A percentile compares a stretch with the other conserved stretches of the same genome.
Conservation (phyloP, 2,329 filamentous ascomycete species). For the Coniochaeta hoffmannii region DNA sequence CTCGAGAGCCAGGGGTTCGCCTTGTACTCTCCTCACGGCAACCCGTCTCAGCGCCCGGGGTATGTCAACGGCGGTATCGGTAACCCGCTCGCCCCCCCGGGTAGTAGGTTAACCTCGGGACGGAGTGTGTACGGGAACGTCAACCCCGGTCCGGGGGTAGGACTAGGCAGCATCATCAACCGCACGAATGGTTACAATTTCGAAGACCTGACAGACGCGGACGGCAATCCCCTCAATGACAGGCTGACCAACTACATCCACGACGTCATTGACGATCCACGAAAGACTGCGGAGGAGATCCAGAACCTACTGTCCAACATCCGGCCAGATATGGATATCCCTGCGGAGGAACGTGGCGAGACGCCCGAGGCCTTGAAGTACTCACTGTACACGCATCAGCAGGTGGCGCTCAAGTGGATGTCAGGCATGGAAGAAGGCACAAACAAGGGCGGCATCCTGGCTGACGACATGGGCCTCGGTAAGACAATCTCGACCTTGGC, state of each 20-base stretch:
- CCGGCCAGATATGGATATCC: conserved; percentile 60
- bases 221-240: conserved; percentile 27
- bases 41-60: not conserved
- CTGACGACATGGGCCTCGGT: conserved; percentile 77
- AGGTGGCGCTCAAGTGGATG: conserved; percentile 70
- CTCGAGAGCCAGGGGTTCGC: not conserved
- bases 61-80: not conserved
- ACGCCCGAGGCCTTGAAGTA: conserved; percentile 64
- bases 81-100: not conserved
- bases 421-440: conserved; percentile 64
- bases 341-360: conserved; percentile 53
- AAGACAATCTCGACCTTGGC: conserved; percentile 80
- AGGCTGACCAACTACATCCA: conserved; percentile 25
- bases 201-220: conserved; percentile 22
- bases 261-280: conserved; percentile 28
- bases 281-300: conserved; percentile 53
- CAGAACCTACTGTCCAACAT: conserved; percentile 66
- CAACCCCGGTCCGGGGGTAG: not conserved
- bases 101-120: not conserved
- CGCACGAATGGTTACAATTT: conserved; percentile 31
- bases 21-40: not conserved
- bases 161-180: conserved; percentile 23
- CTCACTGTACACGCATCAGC: conserved; percentile 73
- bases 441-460: conserved; percentile 71
- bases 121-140: not conserved